phyloP scores from a whole-genome alignment of 2,329 filamentous ascomycete species.

The Trichoderma sp. region DNA sequence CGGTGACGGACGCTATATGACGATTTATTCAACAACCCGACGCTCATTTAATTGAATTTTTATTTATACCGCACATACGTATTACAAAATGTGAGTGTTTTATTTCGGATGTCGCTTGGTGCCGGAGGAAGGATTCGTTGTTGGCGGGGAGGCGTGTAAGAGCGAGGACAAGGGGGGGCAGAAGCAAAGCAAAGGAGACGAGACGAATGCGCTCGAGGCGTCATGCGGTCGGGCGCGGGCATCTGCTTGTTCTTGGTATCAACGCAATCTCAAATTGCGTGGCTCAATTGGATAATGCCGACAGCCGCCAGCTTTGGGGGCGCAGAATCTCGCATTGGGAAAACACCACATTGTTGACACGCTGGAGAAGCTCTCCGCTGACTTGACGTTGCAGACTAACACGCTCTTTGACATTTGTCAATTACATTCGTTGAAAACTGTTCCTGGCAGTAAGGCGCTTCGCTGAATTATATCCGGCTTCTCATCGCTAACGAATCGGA shows the following conservation, averaged over 20 bases:
- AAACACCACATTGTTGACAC: background rate
- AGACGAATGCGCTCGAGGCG: background rate
- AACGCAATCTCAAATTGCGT: background rate
- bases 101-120: background rate
- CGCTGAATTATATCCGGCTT: background rate
- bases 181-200: background rate
- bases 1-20: conserved; percentile 33
- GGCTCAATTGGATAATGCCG: background rate
- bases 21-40: conserved; percentile 48
- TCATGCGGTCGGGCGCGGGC: background rate
- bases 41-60: conserved; percentile 44
- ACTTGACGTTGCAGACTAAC: conserved; percentile 33
- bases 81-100: conserved; percentile 30
- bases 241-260: background rate
- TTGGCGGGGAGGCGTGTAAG: background rate
- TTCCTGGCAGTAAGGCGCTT: conserved; percentile 49
- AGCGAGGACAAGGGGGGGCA: background rate
- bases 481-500: background rate
- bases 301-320: background rate
- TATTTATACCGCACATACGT: conserved; percentile 25
- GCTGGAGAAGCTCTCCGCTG: background rate
- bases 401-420: conserved; percentile 59
- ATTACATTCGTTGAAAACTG: conserved; percentile 58
- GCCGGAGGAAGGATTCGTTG: background rate
- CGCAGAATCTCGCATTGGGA: background rate